phyloP scores from a whole-genome alignment of 78 protist species.

The Protostelium mycophagum region DNA sequence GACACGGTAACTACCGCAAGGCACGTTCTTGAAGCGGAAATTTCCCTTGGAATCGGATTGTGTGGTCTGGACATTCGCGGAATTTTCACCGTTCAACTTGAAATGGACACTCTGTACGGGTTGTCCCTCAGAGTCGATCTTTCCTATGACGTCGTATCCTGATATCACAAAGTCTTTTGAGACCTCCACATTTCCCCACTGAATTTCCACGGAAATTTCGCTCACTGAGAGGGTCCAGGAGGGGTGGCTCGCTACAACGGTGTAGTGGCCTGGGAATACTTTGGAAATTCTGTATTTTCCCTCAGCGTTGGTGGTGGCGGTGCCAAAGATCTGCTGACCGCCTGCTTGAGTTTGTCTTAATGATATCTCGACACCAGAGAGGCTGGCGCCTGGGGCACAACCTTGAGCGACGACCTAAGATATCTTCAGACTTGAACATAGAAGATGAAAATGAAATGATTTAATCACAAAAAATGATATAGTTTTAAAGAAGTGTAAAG shows the following conservation, averaged over 20 bases:
- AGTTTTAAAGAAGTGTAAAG: too few species aligned
- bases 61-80: background rate
- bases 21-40: background rate
- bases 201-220: background rate
- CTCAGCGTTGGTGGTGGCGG: background rate
- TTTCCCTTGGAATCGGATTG: background rate
- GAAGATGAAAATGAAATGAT: too few species aligned
- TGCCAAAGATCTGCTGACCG: background rate
- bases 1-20: background rate
- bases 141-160: constrained; percentile 3
- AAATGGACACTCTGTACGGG: background rate
- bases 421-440: too few species aligned
- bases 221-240: background rate
- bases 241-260: background rate
- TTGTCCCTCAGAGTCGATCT: background rate
- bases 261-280: background rate
- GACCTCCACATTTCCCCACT: background rate
- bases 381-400: background rate
- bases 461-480: too few species aligned
- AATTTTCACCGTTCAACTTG: background rate
- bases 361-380: background rate
- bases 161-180: background rate
- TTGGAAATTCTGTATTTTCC: background rate
- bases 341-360: background rate
- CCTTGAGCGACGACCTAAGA: background rate